Conservation (phyloP, 83 land plant genomes). For the Picea mariana region DNA sequence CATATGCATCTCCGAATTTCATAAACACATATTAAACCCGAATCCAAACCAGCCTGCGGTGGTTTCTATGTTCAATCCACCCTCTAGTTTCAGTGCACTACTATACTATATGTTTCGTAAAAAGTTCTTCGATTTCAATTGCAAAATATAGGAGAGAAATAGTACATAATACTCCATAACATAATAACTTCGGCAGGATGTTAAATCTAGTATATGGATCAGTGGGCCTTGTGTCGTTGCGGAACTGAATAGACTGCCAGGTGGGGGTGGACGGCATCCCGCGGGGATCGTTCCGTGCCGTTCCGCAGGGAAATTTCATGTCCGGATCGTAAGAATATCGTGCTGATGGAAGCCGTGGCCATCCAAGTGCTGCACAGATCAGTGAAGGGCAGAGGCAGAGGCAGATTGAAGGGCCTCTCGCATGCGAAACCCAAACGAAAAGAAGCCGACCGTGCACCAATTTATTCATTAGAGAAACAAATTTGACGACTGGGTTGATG, state of each 20-base stretch:
- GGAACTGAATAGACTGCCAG: constrained; percentile 16
- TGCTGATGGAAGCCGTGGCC: neutral
- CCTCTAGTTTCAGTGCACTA: no score
- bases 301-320: neutral
- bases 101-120: no score
- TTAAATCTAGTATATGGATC: constrained; percentile 16
- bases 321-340: neutral
- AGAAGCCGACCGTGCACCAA: neutral
- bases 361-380: neutral
- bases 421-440: neutral
- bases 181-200: constrained; percentile 15
- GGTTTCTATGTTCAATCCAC: no score
- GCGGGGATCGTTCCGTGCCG: neutral
- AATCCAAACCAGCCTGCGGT: no score
- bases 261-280: constrained; percentile 14
- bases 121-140: no score
- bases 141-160: no score
- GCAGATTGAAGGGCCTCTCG: neutral
- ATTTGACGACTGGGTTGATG: neutral
- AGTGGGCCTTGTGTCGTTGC: constrained; percentile 12
- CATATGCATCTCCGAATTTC: no score
- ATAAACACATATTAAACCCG: no score
- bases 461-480: neutral
- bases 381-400: neutral
- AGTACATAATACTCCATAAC: no score